Evolutionary conservation across 2,329 filamentous ascomycete genomes (phyloP).

Genomic region (Colletotrichum eleusines): DNA sequence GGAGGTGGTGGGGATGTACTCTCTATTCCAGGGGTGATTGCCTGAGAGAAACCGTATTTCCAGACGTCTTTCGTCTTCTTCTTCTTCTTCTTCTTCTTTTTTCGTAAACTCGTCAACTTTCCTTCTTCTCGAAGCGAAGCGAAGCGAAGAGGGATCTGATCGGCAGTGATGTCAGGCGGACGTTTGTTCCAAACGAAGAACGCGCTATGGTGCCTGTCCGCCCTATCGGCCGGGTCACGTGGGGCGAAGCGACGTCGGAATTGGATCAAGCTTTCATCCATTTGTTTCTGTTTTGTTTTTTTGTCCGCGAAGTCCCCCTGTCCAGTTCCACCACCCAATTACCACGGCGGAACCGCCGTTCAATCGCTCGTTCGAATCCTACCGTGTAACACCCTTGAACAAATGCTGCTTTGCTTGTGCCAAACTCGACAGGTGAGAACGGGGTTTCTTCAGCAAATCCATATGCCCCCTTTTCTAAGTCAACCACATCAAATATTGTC

Average conservation of each 20-base stretch:
- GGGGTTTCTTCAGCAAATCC: not conserved
- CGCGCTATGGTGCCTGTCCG: not conserved
- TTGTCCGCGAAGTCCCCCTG: too few relatives aligned
- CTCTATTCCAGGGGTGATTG: not conserved
- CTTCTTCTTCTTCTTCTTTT: not conserved
- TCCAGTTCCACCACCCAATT: slow-evolving; percentile 16
- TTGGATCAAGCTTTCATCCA: slow-evolving; percentile 37
- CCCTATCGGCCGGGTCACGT: slow-evolving; percentile 30
- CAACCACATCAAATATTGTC: not conserved
- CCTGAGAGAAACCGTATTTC: slow-evolving; percentile 12
- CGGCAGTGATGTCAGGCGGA: slow-evolving; percentile 24
- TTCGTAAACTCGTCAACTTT: not conserved
- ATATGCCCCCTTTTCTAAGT: not conserved
- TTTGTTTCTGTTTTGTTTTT: slow-evolving; percentile 11
- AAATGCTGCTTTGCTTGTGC: too few relatives aligned
- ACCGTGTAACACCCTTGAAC: too few relatives aligned
- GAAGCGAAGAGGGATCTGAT: slow-evolving; percentile 19
- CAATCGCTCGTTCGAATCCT: too few relatives aligned
- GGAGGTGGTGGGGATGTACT: not conserved
- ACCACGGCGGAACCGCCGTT: too few relatives aligned
- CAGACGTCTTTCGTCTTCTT: not conserved
- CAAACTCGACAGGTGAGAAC: too few relatives aligned
- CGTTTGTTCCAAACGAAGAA: slow-evolving; percentile 27
- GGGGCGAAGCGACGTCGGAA: slow-evolving; percentile 38
- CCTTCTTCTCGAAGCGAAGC: not conserved